A percentile compares a stretch with the other conserved stretches of the same genome.
Evolutionary conservation across 1,284 basidiomycete species (phyloP).

Genomic region (Cutaneotrichosporon cutaneum): DNA sequence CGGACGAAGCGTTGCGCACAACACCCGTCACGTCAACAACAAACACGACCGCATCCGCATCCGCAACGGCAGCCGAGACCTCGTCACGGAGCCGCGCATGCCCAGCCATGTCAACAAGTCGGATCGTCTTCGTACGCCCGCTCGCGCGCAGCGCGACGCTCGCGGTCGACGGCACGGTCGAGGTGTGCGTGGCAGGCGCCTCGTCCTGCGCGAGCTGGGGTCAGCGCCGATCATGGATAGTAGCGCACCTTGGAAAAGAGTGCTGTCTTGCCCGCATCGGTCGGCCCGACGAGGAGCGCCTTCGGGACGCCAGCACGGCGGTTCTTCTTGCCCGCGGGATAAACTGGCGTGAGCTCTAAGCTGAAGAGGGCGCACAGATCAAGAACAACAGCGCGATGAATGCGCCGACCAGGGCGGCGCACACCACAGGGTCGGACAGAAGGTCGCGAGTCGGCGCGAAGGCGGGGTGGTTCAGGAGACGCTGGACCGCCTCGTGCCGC

Average conservation of each 20-base stretch:
- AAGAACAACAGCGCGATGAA: constrained; percentile 31
- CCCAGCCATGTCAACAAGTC: constrained; percentile 49
- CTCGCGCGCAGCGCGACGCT: constrained; percentile 33
- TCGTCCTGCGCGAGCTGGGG: constrained; percentile 40
- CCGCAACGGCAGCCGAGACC: constrained; percentile 33
- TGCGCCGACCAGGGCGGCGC: constrained; percentile 37
- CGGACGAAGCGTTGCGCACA: constrained; percentile 40
- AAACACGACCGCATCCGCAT: constrained; percentile 44
- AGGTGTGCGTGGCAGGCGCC: constrained; percentile 46
- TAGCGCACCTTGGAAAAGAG: constrained; percentile 45
- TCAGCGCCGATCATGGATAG: background rate
- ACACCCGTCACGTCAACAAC: constrained; percentile 47
- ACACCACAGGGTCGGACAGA: constrained; percentile 36
- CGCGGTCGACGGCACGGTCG: constrained; percentile 36
- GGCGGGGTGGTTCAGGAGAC: constrained; percentile 14
- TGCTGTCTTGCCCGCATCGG: constrained; percentile 48
- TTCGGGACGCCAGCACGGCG: constrained; percentile 34
- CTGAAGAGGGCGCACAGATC: constrained; percentile 34
- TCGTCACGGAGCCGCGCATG: constrained; percentile 50
- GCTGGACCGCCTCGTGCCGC: constrained; percentile 7
- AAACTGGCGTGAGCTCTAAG: constrained; percentile 14
- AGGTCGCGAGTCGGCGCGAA: constrained; percentile 21
- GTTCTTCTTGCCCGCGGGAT: constrained; percentile 15
- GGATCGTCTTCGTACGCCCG: constrained; percentile 27
- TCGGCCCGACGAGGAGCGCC: constrained; percentile 43